Evolutionary conservation across 805 yeast genomes (phyloP).

Genomic region (Candida loeiensis): DNA sequence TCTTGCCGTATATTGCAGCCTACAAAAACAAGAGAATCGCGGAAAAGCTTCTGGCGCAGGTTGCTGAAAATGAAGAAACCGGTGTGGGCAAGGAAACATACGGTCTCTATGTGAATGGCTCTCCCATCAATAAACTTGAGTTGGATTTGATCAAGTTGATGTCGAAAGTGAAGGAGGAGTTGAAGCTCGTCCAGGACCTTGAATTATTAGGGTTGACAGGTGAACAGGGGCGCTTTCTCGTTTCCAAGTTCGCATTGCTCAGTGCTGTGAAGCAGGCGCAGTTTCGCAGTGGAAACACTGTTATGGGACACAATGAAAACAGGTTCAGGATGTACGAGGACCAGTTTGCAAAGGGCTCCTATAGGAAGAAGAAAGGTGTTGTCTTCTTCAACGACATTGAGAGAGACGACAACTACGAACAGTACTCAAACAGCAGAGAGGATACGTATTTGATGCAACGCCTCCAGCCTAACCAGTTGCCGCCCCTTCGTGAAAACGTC

Average conservation of each 20-base stretch:
- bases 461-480: conserved; percentile 56
- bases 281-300: conserved; percentile 30
- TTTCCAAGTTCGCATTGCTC: conserved; percentile 37
- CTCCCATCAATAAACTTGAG: conserved; percentile 46
- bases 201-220: conserved; percentile 26
- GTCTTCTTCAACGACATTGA: conserved; percentile 79
- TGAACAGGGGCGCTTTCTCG: conserved; percentile 30
- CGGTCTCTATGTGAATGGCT: conserved; percentile 71
- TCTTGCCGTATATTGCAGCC: conserved; percentile 22
- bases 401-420: conserved; percentile 50
- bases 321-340: conserved; percentile 32
- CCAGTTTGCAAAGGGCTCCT: conserved; percentile 14
- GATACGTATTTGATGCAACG: conserved; percentile 38
- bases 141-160: conserved; percentile 43
- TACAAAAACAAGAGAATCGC: conserved; percentile 6
- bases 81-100: conserved; percentile 39
- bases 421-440: conserved; percentile 40
- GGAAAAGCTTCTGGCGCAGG: conserved; percentile 22
- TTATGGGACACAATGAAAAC: conserved; percentile 31
- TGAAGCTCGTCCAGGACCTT: conserved; percentile 21
- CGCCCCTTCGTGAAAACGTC: conserved; percentile 67
- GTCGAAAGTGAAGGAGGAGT: conserved; percentile 32
- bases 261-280: conserved; percentile 37
- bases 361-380: conserved; percentile 36
- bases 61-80: conserved; percentile 27